Base-by-base conservation (phyloP, 2,329 filamentous ascomycete species). In the Pseudocercospora vitis region DNA sequence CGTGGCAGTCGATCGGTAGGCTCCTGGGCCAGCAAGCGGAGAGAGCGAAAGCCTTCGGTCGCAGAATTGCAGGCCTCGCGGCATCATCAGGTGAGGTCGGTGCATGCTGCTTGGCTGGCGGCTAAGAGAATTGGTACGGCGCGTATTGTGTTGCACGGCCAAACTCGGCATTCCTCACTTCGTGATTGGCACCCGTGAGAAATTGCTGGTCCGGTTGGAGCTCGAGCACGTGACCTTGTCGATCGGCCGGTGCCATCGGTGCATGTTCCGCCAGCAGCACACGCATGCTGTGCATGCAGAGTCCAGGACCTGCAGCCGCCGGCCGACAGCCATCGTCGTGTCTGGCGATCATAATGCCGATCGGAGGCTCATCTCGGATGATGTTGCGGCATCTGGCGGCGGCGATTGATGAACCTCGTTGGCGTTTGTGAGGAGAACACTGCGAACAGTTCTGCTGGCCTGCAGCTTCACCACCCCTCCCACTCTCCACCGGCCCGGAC, bases 361-460 rank as follows among this genome's bases (percentile, higher is more conserved):
- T 23, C 37, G 24, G 11, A 21, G 37, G 21, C 4, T 29, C 37
- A 9, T 37, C 37, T 42, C 37, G 16, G 52, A 23, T 26, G 18
- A 44, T 42, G 11, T 7, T 45, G 24, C 42, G 42, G 23, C 19
- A 48, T 48, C 23, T 12, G 29, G 31, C n/a, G 18, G 21, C 18
- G 46, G 29, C 31, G 29, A 37, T n/a, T n/a, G 21, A 48, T 48
- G 23, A 24, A 31, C 37, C 33, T 18, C 7, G 26, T 48, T 48
- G 53, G 37, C 49, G 49, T 52, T 56, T 52, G 49, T 46, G 50
- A 35, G 28, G 39, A 7, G 35, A n/a, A n/a, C n/a, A n/a, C n/a
- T n/a, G n/a, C n/a, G n/a, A n/a, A n/a, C n/a, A n/a, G n/a, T n/a
- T 21, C 23, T 48, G 44, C n/a, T 29, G 26, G 26, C 26, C 26